Evolutionary conservation across 1,139 yeast species (phyloP).

Genomic region (Geotrichum bryndzae): DNA sequence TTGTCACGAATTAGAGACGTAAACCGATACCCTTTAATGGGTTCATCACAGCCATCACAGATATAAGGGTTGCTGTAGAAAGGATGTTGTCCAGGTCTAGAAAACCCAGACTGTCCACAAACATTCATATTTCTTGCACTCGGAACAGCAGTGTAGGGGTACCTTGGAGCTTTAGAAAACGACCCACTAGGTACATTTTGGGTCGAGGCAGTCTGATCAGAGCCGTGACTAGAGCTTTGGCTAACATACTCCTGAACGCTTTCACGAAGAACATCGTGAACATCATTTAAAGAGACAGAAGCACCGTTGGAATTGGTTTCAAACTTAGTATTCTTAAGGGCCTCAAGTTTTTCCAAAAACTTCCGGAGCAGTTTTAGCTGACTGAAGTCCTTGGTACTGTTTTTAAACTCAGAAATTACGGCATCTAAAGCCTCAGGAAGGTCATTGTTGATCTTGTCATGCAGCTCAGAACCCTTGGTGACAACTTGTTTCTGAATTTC

Average conservation of each 20-base stretch:
- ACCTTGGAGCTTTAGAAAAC: not conserved
- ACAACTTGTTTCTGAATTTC: conserved; percentile 5
- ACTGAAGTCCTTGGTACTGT: not conserved
- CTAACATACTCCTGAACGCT: not conserved
- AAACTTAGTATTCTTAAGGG: not conserved
- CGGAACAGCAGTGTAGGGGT: too few relatives aligned
- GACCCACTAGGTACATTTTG: not conserved
- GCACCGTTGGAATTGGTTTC: not conserved
- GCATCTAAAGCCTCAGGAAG: conserved; percentile 1
- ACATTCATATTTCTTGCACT: not conserved
- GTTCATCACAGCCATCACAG: conserved; percentile 4
- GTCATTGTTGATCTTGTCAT: conserved; percentile 4
- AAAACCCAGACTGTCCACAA: not conserved
- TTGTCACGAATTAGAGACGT: not conserved
- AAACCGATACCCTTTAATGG: not conserved
- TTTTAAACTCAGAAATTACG: conserved; percentile 1
- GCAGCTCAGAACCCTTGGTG: not conserved
- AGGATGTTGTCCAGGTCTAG: not conserved
- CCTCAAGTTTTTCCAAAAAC: not conserved
- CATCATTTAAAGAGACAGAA: not conserved
- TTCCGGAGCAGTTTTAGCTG: not conserved
- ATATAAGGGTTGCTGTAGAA: not conserved
- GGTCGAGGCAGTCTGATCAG: not conserved
- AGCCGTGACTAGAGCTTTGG: not conserved
- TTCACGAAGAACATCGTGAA: not conserved